phyloP scores from a whole-genome alignment of 352 stramenopile species.

The Thraustochytrium sp. region DNA sequence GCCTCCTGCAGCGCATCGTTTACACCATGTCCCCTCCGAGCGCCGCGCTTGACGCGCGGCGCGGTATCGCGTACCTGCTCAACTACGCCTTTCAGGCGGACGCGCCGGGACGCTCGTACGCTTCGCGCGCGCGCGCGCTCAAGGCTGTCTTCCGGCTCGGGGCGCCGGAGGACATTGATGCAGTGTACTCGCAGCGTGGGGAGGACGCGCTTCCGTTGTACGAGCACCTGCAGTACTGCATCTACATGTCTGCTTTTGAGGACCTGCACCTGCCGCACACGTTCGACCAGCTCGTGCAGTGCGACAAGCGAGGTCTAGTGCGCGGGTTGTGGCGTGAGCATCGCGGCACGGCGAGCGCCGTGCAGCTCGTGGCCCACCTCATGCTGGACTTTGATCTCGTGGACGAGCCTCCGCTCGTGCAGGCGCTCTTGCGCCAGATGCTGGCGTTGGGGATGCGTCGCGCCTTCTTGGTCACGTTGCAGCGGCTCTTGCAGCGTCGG shows the following conservation, averaged over 20 bases:
- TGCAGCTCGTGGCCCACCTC: conserved; percentile 29
- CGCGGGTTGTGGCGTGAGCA: conserved; percentile 5
- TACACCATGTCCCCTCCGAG: not conserved
- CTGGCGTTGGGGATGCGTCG: conserved; percentile 2
- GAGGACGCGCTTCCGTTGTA: not conserved
- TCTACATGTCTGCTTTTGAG: conserved; percentile 40
- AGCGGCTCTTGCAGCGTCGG: not conserved
- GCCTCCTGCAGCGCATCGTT: conserved; percentile 3
- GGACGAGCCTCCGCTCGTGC: not conserved
- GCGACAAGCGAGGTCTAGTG: conserved; percentile 36
- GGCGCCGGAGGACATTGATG: not conserved
- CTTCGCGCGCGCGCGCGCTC: not conserved
- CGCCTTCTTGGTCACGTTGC: conserved; percentile 3
- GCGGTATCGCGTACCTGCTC: not conserved
- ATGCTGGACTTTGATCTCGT: conserved; percentile 35
- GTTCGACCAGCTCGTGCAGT: conserved; percentile 29
- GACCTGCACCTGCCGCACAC: conserved; percentile 25
- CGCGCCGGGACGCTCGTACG: not conserved
- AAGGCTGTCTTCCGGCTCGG: conserved; percentile 5
- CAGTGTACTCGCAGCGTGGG: not conserved
- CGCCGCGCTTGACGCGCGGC: not conserved
- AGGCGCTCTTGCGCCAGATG: conserved; percentile 20
- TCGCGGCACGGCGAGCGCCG: not conserved
- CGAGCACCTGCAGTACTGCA: conserved; percentile 32
- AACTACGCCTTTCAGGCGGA: conserved; percentile 1